phyloP scores from a whole-genome alignment of 208 protist species.

The Leishmania turanica region DNA sequence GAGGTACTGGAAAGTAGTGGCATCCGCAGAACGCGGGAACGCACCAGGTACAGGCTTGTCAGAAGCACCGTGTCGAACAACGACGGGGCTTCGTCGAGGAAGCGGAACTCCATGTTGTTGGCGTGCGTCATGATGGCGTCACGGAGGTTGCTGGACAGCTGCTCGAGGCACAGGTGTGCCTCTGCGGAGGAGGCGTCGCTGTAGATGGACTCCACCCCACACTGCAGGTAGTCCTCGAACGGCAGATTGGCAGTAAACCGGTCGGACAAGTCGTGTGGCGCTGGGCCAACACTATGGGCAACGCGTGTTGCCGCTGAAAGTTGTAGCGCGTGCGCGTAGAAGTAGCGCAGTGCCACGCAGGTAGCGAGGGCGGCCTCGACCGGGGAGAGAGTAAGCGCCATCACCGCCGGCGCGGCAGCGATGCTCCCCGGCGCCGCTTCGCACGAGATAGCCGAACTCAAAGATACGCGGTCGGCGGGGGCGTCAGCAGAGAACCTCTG shows the following conservation, averaged over 20 bases:
- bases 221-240: conserved; percentile 38
- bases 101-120: conserved; percentile 49
- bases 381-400: conserved; percentile 62
- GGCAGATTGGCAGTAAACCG: conserved; percentile 59
- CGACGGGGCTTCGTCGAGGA: conserved; percentile 51
- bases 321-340: conserved; percentile 43
- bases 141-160: conserved; percentile 68
- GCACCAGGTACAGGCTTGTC: conserved; percentile 69
- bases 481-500: conserved; percentile 49
- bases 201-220: conserved; percentile 68
- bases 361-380: conserved; percentile 72
- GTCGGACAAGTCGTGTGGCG: conserved; percentile 37
- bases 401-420: conserved; percentile 16
- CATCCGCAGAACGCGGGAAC: conserved; percentile 59
- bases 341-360: conserved; percentile 71
- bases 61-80: conserved; percentile 63
- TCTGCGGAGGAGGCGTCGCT: conserved; percentile 26
- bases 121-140: conserved; percentile 69
- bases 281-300: conserved; percentile 18
- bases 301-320: conserved; percentile 17
- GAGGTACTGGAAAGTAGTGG: conserved; percentile 32
- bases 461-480: conserved; percentile 31
- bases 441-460: conserved; percentile 44
- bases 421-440: neutral
- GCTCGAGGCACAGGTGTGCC: conserved; percentile 67